phyloP scores from a whole-genome alignment of 176 grass and related monocot genomes.

The Bolboschoenus planiculmis region DNA sequence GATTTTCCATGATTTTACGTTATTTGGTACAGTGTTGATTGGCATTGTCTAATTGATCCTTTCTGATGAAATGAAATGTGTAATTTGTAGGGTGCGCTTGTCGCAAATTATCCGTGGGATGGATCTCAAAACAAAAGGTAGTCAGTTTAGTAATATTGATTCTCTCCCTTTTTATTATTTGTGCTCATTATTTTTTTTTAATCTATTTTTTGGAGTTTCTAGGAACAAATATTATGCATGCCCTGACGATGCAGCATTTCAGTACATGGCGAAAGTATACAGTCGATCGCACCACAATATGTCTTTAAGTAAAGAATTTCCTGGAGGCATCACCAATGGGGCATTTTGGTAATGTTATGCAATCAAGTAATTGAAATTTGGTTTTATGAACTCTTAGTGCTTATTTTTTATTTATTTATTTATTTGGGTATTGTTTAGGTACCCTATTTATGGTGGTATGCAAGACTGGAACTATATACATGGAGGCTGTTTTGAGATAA shows the following conservation, averaged over 20 bases:
- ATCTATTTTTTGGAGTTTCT: constrained; percentile 22
- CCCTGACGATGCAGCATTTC: constrained; percentile 82
- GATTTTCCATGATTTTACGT: background rate
- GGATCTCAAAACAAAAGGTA: constrained; percentile 74
- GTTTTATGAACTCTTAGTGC: background rate
- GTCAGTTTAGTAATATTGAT: background rate
- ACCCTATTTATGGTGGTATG: constrained; percentile 99
- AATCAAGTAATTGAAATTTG: background rate
- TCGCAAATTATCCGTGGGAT: constrained; percentile 99
- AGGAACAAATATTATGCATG: constrained; percentile 81
- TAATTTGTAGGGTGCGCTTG: constrained; percentile 78
- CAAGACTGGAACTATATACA: constrained; percentile 99
- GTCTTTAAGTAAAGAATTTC: constrained; percentile 95
- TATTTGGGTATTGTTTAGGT: constrained; percentile 44
- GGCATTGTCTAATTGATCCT: background rate
- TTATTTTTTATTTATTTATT: constrained; percentile 1
- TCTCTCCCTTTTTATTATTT: constrained; percentile 21
- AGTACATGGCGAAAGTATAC: constrained; percentile 78
- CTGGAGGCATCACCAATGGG: constrained; percentile 87
- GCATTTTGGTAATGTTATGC: constrained; percentile 50
- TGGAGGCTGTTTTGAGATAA: constrained; percentile 92
- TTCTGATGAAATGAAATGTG: background rate
- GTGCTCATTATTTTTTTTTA: constrained; percentile 16
- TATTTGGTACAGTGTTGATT: background rate
- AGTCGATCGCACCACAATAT: constrained; percentile 86